Percentiles rank a stretch among this genome's conserved stretches.
Evolutionary conservation across 768 basidiomycete genomes (phyloP).

Genomic region (Hericium alpestre): DNA sequence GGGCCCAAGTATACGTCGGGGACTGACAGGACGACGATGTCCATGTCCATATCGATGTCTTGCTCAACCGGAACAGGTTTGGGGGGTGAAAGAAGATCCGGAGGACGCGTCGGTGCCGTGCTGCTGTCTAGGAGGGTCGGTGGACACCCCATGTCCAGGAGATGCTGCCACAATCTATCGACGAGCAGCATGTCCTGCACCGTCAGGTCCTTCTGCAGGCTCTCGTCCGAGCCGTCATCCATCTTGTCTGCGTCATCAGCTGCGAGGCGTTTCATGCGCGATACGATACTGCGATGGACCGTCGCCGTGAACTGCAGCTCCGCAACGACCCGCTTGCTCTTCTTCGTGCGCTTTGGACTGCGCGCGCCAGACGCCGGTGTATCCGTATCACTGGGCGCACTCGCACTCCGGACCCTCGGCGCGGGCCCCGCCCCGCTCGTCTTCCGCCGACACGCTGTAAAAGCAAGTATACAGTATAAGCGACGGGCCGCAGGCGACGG

Average conservation of each 20-base stretch:
- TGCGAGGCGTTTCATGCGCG: background rate
- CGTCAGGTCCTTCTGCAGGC: background rate
- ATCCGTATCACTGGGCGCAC: background rate
- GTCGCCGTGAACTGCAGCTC: slow-evolving; percentile 12
- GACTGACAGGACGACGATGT: background rate
- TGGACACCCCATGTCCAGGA: background rate
- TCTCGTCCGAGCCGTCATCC: background rate
- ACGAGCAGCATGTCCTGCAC: background rate
- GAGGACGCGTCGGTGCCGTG: background rate
- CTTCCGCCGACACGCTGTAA: background rate
- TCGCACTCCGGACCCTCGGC: background rate
- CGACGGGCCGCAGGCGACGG: background rate
- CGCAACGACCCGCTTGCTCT: slow-evolving; percentile 12
- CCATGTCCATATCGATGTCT: background rate
- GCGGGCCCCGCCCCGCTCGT: background rate
- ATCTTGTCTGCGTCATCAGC: background rate
- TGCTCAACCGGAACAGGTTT: background rate
- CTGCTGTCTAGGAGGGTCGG: background rate
- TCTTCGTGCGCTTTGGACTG: slow-evolving; percentile 8
- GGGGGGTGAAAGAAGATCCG: background rate
- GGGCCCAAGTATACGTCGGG: background rate
- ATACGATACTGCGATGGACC: slow-evolving; percentile 9
- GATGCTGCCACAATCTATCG: background rate
- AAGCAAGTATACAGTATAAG: background rate
- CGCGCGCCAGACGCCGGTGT: background rate